Percentiles rank a stretch among this genome's conserved stretches.
Evolutionary conservation across 2,329 filamentous ascomycete genomes (phyloP).

Genomic region (Capronia epimyces): DNA sequence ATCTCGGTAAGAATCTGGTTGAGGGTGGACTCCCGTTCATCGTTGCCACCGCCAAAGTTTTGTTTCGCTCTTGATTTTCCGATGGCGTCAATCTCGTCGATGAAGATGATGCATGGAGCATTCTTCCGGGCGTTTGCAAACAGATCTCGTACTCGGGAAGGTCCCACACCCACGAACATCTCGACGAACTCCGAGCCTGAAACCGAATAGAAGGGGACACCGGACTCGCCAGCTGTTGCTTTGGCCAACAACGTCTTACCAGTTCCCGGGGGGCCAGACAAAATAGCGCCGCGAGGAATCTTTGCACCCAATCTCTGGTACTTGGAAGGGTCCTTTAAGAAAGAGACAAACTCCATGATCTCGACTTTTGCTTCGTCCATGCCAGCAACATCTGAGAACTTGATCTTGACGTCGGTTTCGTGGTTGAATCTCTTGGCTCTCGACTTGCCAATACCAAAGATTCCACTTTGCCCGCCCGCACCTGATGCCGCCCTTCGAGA

Average conservation of each 20-base stretch:
- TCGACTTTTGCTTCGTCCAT: constrained; percentile 98
- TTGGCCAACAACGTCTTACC: constrained; percentile 97
- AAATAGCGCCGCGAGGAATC: constrained; percentile 92
- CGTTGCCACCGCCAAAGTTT: constrained; percentile 83
- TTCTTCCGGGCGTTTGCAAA: constrained; percentile 94
- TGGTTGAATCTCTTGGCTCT: constrained; percentile 97
- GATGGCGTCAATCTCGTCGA: constrained; percentile 98
- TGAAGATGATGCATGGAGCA: constrained; percentile 98
- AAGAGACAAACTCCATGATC: constrained; percentile 99
- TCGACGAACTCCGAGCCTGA: constrained; percentile 98
- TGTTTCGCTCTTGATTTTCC: constrained; percentile 82
- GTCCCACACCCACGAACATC: constrained; percentile 99
- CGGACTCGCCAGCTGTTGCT: constrained; percentile 93
- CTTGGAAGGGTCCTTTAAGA: constrained; percentile 85
- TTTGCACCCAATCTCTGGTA: constrained; percentile 95
- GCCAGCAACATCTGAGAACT: constrained; percentile 92
- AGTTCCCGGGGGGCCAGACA: constrained; percentile 95
- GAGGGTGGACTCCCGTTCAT: constrained; percentile 92
- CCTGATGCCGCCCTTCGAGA: constrained; percentile 68
- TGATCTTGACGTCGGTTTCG: constrained; percentile 91
- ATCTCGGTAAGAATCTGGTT: constrained; percentile 99
- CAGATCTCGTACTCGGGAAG: constrained; percentile 87
- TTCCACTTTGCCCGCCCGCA: constrained; percentile 63
- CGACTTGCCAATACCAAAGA: constrained; percentile 95
- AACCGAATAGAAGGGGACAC: constrained; percentile 96